Base-by-base conservation (phyloP, 768 basidiomycete genomes). In the Mycena maculata region DNA sequence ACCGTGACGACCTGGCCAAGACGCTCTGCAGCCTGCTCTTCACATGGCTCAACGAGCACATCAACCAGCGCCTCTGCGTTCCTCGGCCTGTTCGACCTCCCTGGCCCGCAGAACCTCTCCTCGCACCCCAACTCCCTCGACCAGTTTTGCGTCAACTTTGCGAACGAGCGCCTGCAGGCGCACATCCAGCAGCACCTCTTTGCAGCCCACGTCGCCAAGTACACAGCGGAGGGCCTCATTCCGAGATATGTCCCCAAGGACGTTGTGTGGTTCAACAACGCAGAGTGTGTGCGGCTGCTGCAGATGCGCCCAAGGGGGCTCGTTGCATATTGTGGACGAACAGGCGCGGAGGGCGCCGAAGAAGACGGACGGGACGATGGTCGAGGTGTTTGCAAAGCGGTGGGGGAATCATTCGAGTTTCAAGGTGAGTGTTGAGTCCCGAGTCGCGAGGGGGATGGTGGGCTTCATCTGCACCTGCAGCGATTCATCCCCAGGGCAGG, bases 291-390 rank as follows among this genome's bases (percentile, higher is more conserved):
- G 31, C 88, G 94, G 10, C 83, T 99, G 31, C 80, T 99, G 44
- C 92, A 95, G 75, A 91, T 94, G 74, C 84, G 83, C 60, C 95
- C 94, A n/a, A 1, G 96, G 96, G 12, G 98, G 98, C 2, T 83
- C 99, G 33, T 90, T 98, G 58, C 95, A 97, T 73, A 98, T 99
- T 78, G 94, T 98, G 92, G 96, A 99, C 75, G 97, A 99, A 75
- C 95, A 98, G 78, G 93, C 95, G 1, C 86, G 92, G 15, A 85
- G 93, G 41, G 86, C 87, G 63, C 91, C 89, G 65, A 96, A 95
- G 81, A 96, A 96, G 87, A 96, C 91, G 3, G 95, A 97, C 73
- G 87, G 91, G 59, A 94, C 92, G 0, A 98, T 99, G 95, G 88
- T 96, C 11, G 95, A 98, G 72, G 94, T 96, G 0, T 95, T 98